A percentile compares a stretch with the other conserved stretches of the same genome.
Evolutionary conservation across 495 filamentous ascomycete species (phyloP).

Genomic region (Talaromyces liani): DNA sequence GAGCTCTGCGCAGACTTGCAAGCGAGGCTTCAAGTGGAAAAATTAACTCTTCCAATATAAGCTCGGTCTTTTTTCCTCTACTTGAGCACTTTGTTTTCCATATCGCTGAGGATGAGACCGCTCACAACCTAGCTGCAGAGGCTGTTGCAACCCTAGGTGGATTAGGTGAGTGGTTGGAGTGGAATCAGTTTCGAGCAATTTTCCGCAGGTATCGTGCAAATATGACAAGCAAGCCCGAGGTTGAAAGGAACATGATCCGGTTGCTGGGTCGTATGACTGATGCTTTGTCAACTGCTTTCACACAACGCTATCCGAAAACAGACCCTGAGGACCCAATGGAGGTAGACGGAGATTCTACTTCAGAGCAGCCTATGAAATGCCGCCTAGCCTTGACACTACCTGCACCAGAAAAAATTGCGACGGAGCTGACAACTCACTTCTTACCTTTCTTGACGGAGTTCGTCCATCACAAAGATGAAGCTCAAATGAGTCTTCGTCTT

Average conservation of each 20-base stretch:
- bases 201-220: constrained; percentile 74
- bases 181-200: constrained; percentile 82
- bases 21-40: constrained; percentile 51
- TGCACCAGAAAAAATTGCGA: constrained; percentile 57
- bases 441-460: constrained; percentile 70
- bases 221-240: constrained; percentile 69
- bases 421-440: constrained; percentile 66
- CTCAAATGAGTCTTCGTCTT: constrained; percentile 82
- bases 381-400: constrained; percentile 62
- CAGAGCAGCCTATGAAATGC: constrained; percentile 22
- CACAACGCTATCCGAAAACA: constrained; percentile 20
- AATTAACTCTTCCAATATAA: constrained; percentile 67
- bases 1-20: constrained; percentile 72
- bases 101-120: constrained; percentile 63
- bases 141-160: constrained; percentile 66
- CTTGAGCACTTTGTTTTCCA: constrained; percentile 92
- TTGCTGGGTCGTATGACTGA: constrained; percentile 76
- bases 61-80: constrained; percentile 81
- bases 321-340: constrained; percentile 29
- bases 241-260: constrained; percentile 77
- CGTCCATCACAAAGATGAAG: constrained; percentile 89
- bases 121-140: constrained; percentile 78
- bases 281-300: constrained; percentile 52
- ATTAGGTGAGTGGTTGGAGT: constrained; percentile 70
- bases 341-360: constrained; percentile 23